Base-by-base conservation (phyloP, 352 stramenopile genomes). In the Phytophthora pseudosyringae region DNA sequence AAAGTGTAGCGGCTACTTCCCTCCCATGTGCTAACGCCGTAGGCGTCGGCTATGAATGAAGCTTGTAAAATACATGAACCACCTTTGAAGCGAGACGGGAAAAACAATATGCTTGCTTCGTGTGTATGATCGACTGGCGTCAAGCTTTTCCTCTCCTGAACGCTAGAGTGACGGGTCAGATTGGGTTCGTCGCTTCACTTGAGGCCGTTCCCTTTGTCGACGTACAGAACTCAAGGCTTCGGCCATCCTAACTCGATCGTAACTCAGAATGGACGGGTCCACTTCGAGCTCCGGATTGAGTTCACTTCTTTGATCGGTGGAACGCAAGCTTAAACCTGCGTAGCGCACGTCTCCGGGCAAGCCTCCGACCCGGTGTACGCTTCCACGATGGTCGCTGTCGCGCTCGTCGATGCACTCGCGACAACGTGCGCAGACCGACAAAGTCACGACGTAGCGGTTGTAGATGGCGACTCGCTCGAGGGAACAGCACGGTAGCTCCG, bases 381-480 rank as follows among this genome's bases (percentile, higher is more conserved):
- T 67, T 36, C 29, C 44, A 21, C 31, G 36, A 16, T 48, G 31
- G 1, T 26, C 32, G 18, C 44, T 38, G 18, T 55, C n/a, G 2
- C 53, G 64, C 10, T 64, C 68, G 21, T 76, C 59, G 15, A 76
- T 73, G 18, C 64, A 76, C 43, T 76, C 68, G 15, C 52, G 64
- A 57, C 69, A 76, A 25, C 64, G 69, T 26, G 45, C 49, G 25
- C 69, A 76, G 1, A 76, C 64, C 5, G 65, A 49, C 33, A 76
- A 53, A 0, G 59, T 46, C 0, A 57, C 64, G 3, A 76, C 54
- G 45, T 76, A 73, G 38, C 69, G 69, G 29, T 64, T 73, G 69
- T 76, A 76, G 16, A 76, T 69, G 18, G 69, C 69, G 15, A 76
- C 64, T 10, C 61, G 64, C 13, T 73, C 69, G 12, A 63, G 55